A percentile compares a stretch with the other conserved stretches of the same genome.
Evolutionary conservation across 139 green algal species (phyloP).

Genomic region (Volvox africanus): DNA sequence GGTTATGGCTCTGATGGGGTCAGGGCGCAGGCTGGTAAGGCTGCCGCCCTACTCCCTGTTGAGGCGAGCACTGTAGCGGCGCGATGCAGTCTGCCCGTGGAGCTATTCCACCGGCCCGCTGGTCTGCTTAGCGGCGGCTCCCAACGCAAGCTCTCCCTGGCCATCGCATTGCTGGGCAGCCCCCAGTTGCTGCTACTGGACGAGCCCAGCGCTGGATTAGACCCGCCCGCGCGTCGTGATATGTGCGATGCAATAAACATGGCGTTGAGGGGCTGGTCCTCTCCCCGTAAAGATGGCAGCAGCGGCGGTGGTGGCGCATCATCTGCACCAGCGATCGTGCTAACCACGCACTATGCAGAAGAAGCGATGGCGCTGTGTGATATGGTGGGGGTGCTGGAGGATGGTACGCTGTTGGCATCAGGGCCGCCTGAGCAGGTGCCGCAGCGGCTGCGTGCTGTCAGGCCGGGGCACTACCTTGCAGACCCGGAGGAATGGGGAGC

Average conservation of each 20-base stretch:
- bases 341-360: slow-evolving; percentile 30
- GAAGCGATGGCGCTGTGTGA: slow-evolving; percentile 39
- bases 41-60: neutral
- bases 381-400: slow-evolving; percentile 23
- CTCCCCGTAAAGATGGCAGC: neutral
- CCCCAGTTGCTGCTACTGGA: slow-evolving; percentile 42
- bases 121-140: slow-evolving; percentile 17
- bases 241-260: slow-evolving; percentile 37
- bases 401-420: neutral
- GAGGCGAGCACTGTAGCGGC: neutral
- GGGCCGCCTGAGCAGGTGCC: neutral
- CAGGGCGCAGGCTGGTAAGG: too few relatives aligned
- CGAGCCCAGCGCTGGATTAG: slow-evolving; percentile 32
- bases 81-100: neutral
- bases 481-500: slow-evolving; percentile 28
- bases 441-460: neutral
- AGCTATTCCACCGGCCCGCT: slow-evolving; percentile 8
- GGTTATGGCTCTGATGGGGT: too few relatives aligned
- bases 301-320: neutral
- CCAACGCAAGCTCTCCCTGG: slow-evolving; percentile 42
- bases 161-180: slow-evolving; percentile 20
- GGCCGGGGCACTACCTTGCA: slow-evolving; percentile 13
- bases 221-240: neutral
- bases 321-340: slow-evolving; percentile 1
- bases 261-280: neutral